Base-by-base conservation (phyloP, 2,329 filamentous ascomycete species). In the Trichophyton schoenleinii region DNA sequence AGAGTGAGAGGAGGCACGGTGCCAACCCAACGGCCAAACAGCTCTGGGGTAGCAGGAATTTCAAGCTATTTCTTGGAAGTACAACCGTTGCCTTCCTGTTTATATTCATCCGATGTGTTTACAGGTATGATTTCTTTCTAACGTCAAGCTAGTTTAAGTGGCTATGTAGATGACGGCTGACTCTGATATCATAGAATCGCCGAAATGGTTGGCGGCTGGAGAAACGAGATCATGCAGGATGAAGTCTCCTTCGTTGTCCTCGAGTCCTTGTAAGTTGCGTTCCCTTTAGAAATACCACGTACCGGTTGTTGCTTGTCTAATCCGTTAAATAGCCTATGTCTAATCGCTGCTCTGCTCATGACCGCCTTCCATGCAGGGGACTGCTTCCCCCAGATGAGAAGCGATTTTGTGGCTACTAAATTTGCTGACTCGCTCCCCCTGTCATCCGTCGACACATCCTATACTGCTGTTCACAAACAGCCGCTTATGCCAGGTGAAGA, bases 331-430 rank as follows among this genome's bases (percentile, higher is more conserved):
- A 59, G 57, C 41, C 18, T 83, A 70, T 73, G 83, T 60, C 69
- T 81, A 28, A 71, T 84, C 62, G 76, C 79, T 28, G 76, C 77
- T 15, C 68, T 74, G 18, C 73, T 82, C 20, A 74, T 84, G 41
- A 80, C 81, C 4, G 70, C 72, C 25, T 82, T 83, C 70, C 77
- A 82, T 49, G 81, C 82, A 0, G 81, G 80, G 11, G 61, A 81
- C 52, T 75, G 79, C 64, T 84, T 84, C 73, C 81, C 80, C 0
- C 77, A 78, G 64, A 59, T 59, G 57, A 38, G 57, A 38, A 20
- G 57, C n/a, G 57, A 59, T 22, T 48, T 38, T 18, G 57, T 44
- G 25, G 38, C 38, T n/a, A 20, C 38, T 9, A 59, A 48, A 34
- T 46, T 34, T 48, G 38, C 20, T 4, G 38, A 34, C 13, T 25